These are phyloP conservation scores for Gyrodon lividus DNA, from an alignment of 768 basidiomycete genomes.

Conservation along the genomic window DNA sequence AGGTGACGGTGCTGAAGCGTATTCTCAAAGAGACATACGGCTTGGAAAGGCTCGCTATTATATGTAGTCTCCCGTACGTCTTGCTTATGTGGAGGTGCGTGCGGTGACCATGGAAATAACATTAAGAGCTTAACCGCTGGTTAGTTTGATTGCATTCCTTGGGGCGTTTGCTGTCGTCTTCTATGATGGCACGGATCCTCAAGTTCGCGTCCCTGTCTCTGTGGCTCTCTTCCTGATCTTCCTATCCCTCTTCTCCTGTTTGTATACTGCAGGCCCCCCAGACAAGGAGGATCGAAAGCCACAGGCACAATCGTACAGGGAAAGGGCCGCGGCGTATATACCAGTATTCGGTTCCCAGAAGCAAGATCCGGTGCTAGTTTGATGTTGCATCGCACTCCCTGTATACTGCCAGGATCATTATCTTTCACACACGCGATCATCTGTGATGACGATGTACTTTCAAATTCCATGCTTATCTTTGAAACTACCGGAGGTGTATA, in stretches of 20 bases:
- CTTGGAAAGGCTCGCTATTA: constrained; percentile 37
- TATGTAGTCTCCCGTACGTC: constrained; percentile 41
- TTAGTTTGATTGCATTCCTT: constrained; percentile 37
- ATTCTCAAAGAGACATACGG: constrained; percentile 28
- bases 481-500: constrained; percentile 1
- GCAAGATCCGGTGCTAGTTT: background rate
- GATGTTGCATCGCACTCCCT: background rate
- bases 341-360: constrained; percentile 5
- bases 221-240: constrained; percentile 21
- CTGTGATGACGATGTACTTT: constrained; percentile 2
- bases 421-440: background rate
- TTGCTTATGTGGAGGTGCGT: constrained; percentile 41
- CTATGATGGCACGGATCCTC: constrained; percentile 23
- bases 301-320: background rate
- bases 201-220: constrained; percentile 28
- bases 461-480: background rate
- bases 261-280: constrained; percentile 23
- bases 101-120: background rate
- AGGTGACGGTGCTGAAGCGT: constrained; percentile 28
- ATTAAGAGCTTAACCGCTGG: background rate
- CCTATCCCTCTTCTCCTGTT: constrained; percentile 30
- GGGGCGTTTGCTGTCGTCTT: constrained; percentile 29
- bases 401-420: background rate
- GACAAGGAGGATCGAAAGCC: constrained; percentile 13
- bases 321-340: background rate